phyloP scores from a whole-genome alignment of 2,329 filamentous ascomycete species.

The Rhytidhysteron rufulum region DNA sequence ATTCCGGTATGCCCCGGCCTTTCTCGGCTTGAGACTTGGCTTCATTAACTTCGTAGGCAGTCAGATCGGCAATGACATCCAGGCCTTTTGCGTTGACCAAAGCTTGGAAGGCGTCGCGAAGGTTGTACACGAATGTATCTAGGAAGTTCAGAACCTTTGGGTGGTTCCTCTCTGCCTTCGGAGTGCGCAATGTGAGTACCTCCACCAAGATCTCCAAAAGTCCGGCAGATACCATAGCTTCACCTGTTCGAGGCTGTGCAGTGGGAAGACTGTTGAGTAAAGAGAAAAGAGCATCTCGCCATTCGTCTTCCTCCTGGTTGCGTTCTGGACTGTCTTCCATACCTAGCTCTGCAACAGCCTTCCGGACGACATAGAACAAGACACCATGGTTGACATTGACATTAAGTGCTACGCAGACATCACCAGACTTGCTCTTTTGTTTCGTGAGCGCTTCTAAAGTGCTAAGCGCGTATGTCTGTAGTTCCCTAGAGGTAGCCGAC shows the following conservation, averaged over 20 bases:
- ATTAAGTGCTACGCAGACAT: slow-evolving; percentile 86
- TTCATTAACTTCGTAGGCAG: slow-evolving; percentile 71
- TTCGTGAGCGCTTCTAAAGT: slow-evolving; percentile 82
- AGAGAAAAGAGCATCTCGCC: slow-evolving; percentile 87
- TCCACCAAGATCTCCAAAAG: slow-evolving; percentile 88
- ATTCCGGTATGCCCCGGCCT: slow-evolving; percentile 67
- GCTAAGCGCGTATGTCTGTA: slow-evolving; percentile 78
- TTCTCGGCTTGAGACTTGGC: slow-evolving; percentile 63
- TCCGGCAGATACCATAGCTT: slow-evolving; percentile 82
- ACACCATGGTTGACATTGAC: slow-evolving; percentile 96
- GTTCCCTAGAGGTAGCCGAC: slow-evolving; percentile 63
- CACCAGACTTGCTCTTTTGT: slow-evolving; percentile 70
- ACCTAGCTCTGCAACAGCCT: slow-evolving; percentile 78
- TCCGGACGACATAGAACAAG: slow-evolving; percentile 86
- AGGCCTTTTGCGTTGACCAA: slow-evolving; percentile 80
- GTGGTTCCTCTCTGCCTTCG: slow-evolving; percentile 77
- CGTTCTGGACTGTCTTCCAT: slow-evolving; percentile 49
- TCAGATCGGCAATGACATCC: slow-evolving; percentile 83
- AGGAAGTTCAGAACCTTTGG: slow-evolving; percentile 82
- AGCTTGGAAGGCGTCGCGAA: slow-evolving; percentile 78
- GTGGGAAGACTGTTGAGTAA: slow-evolving; percentile 77
- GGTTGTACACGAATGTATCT: slow-evolving; percentile 80
- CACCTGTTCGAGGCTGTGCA: slow-evolving; percentile 66
- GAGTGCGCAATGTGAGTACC: slow-evolving; percentile 77
- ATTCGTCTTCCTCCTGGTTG: slow-evolving; percentile 72